Conservation (phyloP, 305 asterid genomes). For the Solanum aculeatissimum region DNA sequence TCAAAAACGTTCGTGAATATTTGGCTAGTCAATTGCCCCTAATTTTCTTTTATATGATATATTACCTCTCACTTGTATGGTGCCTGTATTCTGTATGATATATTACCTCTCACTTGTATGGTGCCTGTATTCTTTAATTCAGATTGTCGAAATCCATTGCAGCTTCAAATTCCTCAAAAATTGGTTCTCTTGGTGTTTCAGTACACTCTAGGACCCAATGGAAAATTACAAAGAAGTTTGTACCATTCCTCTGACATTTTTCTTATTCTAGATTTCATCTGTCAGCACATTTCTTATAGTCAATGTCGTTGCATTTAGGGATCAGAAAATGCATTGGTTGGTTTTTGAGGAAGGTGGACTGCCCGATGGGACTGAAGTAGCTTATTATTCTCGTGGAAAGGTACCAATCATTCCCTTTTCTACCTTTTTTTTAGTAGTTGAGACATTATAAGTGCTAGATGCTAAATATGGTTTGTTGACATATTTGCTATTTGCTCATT, state of each 20-base stretch:
- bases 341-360: slow-evolving; percentile 86
- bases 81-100: background rate
- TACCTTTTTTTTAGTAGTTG: background rate
- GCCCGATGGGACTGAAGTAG: slow-evolving; percentile 92
- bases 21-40: background rate
- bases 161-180: slow-evolving; percentile 27
- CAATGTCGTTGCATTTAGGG: slow-evolving; percentile 31
- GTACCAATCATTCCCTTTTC: slow-evolving; percentile 15
- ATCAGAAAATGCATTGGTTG: slow-evolving; percentile 87
- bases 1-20: slow-evolving; percentile 43
- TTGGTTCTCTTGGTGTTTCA: slow-evolving; percentile 32
- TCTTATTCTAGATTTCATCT: background rate
- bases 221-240: slow-evolving; percentile 87
- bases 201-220: slow-evolving; percentile 38
- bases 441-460: background rate
- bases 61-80: background rate
- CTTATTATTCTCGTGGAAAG: slow-evolving; percentile 93
- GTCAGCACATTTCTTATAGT: background rate
- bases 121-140: slow-evolving; percentile 10
- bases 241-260: background rate
- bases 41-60: background rate
- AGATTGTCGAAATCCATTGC: slow-evolving; percentile 33
- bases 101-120: slow-evolving; percentile 1
- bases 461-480: background rate
- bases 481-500: slow-evolving; percentile 5